Evolutionary conservation across 768 basidiomycete genomes (phyloP), one percentile per base, ranked within the genome.

Genomic region (Phanerochaete carnosa): DNA sequence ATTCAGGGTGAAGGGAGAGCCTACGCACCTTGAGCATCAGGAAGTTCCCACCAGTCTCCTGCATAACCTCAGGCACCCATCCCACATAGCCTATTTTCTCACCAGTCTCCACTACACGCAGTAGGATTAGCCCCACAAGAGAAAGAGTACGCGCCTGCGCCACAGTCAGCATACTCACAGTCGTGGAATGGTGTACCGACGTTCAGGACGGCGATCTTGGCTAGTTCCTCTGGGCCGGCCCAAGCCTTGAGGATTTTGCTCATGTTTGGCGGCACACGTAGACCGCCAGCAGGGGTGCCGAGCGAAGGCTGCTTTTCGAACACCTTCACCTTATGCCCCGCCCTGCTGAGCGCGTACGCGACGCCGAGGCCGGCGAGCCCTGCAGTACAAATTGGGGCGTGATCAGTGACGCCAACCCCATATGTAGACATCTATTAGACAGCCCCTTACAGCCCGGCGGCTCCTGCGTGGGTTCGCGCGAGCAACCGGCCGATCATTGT

Each of bases 301-400:
- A 73, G 73, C n/a, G 78, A 78, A 57, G 76, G 73, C n/a, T 69
- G 71, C 61, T 77, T 73, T 66, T 88, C 87, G 28, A 88, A 69
- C 1, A 89, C 77, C 3, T 78, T 72, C 23, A 87, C 86, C 37
- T 75, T 72, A 70, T 89, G 87, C 7, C 87, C 87, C 6, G 80
- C 80, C 64, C 77, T 79, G 51, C 77, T 76, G 46, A 89, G 75
- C 15, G 81, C 75, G 64, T 79, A 81, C 5, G 86, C 86, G 33
- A 79, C 73, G 3, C 85, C 80, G 51, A 86, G 72, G 11, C 87
- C 87, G 47, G 80, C 77, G 22, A 87, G 75, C 15, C 81, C 79
- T 64, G 33, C 33, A 52, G 30, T 13, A 46, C 1, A 28, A 19
- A 28, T 45, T 45, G 22, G 23, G 29, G 2, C n/a, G n/a, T n/a